phyloP scores from a whole-genome alignment of 139 green algal genomes.

The Chlamydomonas eustigma region DNA sequence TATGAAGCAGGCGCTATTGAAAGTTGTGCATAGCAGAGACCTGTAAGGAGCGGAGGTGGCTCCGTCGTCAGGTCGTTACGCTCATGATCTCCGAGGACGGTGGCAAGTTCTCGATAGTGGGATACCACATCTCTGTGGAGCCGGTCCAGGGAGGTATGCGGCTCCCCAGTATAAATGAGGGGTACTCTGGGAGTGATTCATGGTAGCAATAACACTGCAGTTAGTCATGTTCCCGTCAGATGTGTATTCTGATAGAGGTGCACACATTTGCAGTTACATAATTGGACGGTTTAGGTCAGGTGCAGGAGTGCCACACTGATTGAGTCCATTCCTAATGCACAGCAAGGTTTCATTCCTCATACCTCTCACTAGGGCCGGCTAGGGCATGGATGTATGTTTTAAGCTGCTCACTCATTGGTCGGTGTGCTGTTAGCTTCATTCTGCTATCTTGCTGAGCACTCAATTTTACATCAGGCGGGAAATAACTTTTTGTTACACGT shows the following conservation, averaged over 20 bases:
- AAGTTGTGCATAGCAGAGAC: background rate
- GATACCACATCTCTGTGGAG: constrained; percentile 9
- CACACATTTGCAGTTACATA: too few species aligned
- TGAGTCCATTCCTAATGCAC: too few species aligned
- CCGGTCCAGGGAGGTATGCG: background rate
- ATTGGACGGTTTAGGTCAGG: too few species aligned
- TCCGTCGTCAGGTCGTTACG: constrained; percentile 13
- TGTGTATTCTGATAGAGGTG: too few species aligned
- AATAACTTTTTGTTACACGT: too few species aligned
- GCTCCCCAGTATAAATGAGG: constrained; percentile 12
- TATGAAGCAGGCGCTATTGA: background rate
- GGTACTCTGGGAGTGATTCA: constrained; percentile 4
- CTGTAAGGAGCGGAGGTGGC: constrained; percentile 2
- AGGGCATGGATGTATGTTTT: background rate
- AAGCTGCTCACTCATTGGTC: background rate
- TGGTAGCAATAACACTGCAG: background rate
- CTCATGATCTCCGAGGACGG: constrained; percentile 10
- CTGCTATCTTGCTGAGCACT: background rate
- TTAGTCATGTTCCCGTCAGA: too few species aligned
- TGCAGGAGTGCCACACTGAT: too few species aligned
- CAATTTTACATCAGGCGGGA: too few species aligned
- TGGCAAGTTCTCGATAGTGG: constrained; percentile 4
- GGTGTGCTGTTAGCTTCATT: background rate
- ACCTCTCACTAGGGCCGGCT: background rate
- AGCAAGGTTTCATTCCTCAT: too few species aligned